phyloP scores from a whole-genome alignment of 129 eudicot species.

The Lactuca saligna region DNA sequence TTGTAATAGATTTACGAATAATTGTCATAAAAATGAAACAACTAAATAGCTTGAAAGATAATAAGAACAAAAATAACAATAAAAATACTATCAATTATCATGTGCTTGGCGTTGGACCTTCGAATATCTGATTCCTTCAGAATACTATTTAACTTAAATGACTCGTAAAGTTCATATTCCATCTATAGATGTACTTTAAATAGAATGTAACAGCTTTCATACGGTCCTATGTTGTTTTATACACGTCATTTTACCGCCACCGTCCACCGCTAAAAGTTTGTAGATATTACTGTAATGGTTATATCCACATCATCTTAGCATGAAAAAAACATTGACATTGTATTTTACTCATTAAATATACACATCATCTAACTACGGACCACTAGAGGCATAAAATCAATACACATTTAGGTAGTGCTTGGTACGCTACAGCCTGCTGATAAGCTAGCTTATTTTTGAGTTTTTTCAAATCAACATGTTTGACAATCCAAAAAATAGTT shows the following conservation, averaged over 20 bases:
- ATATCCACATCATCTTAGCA: conserved; percentile 3
- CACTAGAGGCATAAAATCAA: not conserved
- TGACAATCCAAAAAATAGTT: too few relatives aligned
- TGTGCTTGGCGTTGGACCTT: conserved; percentile 7
- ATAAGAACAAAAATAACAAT: not conserved
- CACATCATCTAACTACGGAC: not conserved
- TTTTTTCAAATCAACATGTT: too few relatives aligned
- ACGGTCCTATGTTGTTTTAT: conserved; percentile 10
- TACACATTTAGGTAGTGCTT: not conserved
- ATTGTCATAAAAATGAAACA: not conserved
- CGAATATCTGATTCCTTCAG: not conserved
- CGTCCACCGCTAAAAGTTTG: conserved; percentile 9
- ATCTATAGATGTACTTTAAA: not conserved
- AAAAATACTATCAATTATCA: not conserved
- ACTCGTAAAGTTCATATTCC: not conserved
- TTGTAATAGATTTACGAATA: too few relatives aligned
- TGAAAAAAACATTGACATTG: not conserved
- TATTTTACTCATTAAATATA: not conserved
- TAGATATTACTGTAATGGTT: conserved; percentile 12
- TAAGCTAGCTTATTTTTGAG: too few relatives aligned
- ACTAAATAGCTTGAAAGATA: not conserved
- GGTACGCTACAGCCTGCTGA: too few relatives aligned
- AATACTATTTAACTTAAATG: conserved; percentile 13
- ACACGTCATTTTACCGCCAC: not conserved
- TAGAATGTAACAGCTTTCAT: conserved; percentile 12